Percentiles rank a stretch among this genome's conserved stretches.
Conservation (phyloP, 2,329 filamentous ascomycete species). For the Cordyceps cicadae region DNA sequence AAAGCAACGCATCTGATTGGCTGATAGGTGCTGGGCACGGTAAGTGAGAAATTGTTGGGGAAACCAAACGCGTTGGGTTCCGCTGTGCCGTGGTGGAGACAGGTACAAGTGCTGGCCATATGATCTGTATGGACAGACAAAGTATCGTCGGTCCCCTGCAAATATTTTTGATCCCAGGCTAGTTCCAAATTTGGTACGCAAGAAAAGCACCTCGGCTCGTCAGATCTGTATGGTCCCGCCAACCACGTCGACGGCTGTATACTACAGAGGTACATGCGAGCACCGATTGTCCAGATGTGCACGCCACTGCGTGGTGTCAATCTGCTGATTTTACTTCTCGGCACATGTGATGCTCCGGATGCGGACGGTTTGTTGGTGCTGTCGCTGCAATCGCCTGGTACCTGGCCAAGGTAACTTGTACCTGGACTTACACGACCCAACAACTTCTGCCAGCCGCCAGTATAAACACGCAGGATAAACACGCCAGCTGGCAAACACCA, state of each 20-base stretch:
- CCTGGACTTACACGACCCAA: neutral
- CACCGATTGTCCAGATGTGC: neutral
- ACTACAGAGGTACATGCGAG: neutral
- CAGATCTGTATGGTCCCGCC: conserved; percentile 1
- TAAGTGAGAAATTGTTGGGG: conserved; percentile 8
- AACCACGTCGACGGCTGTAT: neutral
- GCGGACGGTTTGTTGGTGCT: neutral
- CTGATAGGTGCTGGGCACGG: neutral
- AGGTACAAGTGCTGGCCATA: neutral
- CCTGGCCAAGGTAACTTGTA: neutral
- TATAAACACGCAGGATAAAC: neutral
- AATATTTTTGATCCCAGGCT: neutral
- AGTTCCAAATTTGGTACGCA: neutral
- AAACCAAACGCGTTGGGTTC: conserved; percentile 7
- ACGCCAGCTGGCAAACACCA: neutral
- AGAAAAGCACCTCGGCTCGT: conserved; percentile 10
- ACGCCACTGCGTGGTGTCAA: neutral
- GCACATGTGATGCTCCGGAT: neutral
- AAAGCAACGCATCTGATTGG: neutral
- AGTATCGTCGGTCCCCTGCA: neutral
- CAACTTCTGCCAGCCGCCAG: neutral
- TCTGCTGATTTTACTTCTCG: neutral
- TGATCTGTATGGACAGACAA: neutral
- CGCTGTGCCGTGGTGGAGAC: conserved; percentile 3
- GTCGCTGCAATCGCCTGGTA: neutral